Evolutionary conservation across 495 filamentous ascomycete species (phyloP).

Genomic region (Lasiosphaeriaceae sp.): DNA sequence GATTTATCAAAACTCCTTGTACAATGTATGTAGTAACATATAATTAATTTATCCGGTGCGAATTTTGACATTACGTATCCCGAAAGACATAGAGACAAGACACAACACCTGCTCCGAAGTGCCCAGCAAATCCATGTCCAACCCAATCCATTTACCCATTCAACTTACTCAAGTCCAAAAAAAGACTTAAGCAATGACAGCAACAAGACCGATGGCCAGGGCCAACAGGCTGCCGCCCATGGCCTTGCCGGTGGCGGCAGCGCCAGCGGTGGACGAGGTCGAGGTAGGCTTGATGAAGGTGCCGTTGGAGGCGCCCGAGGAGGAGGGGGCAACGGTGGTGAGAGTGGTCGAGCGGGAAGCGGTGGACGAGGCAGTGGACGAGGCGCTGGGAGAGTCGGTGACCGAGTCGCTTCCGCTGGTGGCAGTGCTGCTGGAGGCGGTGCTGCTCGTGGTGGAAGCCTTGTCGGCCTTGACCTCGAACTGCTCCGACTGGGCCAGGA

Average conservation of each 20-base stretch:
- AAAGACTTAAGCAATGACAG: slow-evolving; percentile 13
- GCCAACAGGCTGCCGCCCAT: slow-evolving; percentile 14
- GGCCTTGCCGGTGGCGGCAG: slow-evolving; percentile 8
- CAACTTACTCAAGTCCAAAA: background rate
- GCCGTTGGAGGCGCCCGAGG: background rate
- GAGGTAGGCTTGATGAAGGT: background rate
- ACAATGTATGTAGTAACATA: too few species aligned
- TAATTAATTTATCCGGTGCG: too few species aligned
- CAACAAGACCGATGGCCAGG: slow-evolving; percentile 14
- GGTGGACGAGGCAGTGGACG: background rate
- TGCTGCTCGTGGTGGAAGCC: background rate
- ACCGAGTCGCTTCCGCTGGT: background rate
- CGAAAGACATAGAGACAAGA: too few species aligned
- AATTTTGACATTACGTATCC: too few species aligned
- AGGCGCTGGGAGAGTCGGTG: background rate
- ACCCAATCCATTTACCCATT: too few species aligned
- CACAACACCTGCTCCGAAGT: background rate
- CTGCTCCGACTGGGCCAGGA: slow-evolving; percentile 30
- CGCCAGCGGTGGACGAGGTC: background rate
- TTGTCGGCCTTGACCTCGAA: slow-evolving; percentile 18
- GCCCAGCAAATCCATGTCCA: background rate
- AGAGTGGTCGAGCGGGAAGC: background rate
- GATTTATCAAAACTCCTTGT: too few species aligned
- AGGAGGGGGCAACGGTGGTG: background rate
- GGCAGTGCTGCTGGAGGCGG: background rate